Evolutionary conservation across 805 yeast species (phyloP), one percentile per base, ranked within the genome.

Genomic region (Teunomyces lycoperdinae): DNA sequence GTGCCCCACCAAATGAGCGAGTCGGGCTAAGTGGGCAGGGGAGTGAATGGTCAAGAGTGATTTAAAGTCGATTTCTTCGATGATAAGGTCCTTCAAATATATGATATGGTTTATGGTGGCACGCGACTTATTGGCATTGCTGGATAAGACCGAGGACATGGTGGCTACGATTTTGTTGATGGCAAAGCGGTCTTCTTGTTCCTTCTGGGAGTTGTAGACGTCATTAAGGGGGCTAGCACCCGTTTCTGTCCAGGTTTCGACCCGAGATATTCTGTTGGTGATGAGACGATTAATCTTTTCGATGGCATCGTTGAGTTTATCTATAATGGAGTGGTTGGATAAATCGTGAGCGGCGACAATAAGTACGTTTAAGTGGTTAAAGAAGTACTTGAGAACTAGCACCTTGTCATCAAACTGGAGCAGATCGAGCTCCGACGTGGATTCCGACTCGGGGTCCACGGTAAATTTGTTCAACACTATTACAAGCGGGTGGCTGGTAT

Each of bases 1-100:
- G 53, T 72, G 73, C 32, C 81, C 79, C 13, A 80, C 73, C 42
- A 78, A 62, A 50, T 72, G 70, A 48, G 73, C 62, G 28, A 71
- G 55, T 32, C 53, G 58, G 31, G 61, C 49, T 39, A 68, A 56
- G 48, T 64, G 68, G 3, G 41, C 41, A 5, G 56, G 58, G 3
- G 60, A 43, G 51, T 61, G 54, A 38, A 63, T 50, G 13, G 61
- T 49, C 47, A 72, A 58, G 48, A 71, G 54, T 31, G 46, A 42
- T 24, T 51, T 46, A 53, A 73, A 72, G 47, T 66, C 67, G 41
- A 71, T 61, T 43, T 63, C 66, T 16, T 57, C 43, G 27, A 64
- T 44, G 2, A 71, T 55, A 33, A 61, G 41, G 34, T 58, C 52
- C 44, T 64, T 67, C 43, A 70, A 52, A 9, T 43, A 44, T 8